Percentiles rank a stretch among this genome's conserved stretches.
Evolutionary conservation across 1,139 yeast species (phyloP).

Genomic region (Blastobotrys proliferans): DNA sequence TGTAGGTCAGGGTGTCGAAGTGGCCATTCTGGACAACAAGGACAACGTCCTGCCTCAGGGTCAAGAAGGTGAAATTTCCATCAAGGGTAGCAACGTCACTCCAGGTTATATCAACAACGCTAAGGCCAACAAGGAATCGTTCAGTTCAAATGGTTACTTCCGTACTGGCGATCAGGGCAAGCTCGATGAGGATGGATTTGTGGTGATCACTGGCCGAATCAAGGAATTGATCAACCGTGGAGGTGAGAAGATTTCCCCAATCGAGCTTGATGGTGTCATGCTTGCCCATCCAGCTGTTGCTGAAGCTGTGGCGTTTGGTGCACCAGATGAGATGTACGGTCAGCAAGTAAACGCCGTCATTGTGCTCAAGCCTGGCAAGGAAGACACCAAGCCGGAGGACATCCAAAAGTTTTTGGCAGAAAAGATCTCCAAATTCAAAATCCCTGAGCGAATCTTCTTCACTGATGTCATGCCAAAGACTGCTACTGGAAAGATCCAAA

Average conservation of each 20-base stretch:
- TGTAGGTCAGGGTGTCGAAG: conserved; percentile 61
- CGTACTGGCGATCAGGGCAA: conserved; percentile 72
- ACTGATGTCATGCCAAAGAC: conserved; percentile 64
- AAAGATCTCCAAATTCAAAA: conserved; percentile 51
- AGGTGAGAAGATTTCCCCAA: conserved; percentile 67
- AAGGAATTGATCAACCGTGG: conserved; percentile 67
- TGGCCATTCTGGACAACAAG: conserved; percentile 49
- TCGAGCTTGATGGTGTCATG: conserved; percentile 57
- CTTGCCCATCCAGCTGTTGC: conserved; percentile 52
- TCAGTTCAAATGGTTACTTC: conserved; percentile 55
- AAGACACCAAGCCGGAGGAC: conserved; percentile 40
- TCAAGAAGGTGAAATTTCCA: conserved; percentile 59
- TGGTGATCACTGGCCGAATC: conserved; percentile 58
- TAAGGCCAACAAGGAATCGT: conserved; percentile 62
- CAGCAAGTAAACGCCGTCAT: conserved; percentile 64
- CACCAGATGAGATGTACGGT: conserved; percentile 59
- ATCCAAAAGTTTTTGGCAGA: conserved; percentile 42
- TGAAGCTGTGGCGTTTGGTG: conserved; percentile 68
- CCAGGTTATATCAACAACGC: conserved; percentile 65
- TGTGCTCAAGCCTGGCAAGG: conserved; percentile 44
- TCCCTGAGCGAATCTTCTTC: conserved; percentile 53
- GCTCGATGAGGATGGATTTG: conserved; percentile 53
- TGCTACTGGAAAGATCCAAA: conserved; percentile 67
- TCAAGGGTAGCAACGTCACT: conserved; percentile 62
- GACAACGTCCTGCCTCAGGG: conserved; percentile 47